phyloP scores from a whole-genome alignment of 306 rosid genomes.

The Cucurbita moschata region DNA sequence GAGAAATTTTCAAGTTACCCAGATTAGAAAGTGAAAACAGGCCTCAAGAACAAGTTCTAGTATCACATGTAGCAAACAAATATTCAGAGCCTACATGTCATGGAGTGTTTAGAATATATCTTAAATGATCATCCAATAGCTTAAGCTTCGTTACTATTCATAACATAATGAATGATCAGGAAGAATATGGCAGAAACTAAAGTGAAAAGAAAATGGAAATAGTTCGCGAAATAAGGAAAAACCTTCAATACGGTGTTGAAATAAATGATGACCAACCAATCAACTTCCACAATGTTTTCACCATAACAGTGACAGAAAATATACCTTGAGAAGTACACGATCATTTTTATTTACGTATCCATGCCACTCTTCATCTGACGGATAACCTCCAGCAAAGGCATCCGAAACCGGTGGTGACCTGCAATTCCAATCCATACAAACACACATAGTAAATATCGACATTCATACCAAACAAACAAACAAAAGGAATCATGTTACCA shows the following conservation, averaged over 20 bases:
- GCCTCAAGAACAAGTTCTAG: neutral
- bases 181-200: neutral
- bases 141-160: neutral
- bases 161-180: neutral
- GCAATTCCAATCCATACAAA: neutral
- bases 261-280: neutral
- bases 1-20: neutral
- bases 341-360: conserved; percentile 87
- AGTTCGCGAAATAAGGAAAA: neutral
- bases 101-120: neutral
- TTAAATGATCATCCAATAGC: neutral
- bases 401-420: conserved; percentile 71
- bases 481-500: neutral
- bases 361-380: conserved; percentile 87
- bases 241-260: neutral
- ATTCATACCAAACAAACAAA: neutral
- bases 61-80: neutral
- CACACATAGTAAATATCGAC: neutral
- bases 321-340: conserved; percentile 89
- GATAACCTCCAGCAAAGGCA: conserved; percentile 49
- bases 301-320: neutral
- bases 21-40: neutral
- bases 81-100: neutral
- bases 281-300: neutral
- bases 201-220: neutral